These are phyloP conservation scores for Dipteronia dyeriana DNA, from an alignment of 345 rosid genomes.

Conservation along the genomic window DNA sequence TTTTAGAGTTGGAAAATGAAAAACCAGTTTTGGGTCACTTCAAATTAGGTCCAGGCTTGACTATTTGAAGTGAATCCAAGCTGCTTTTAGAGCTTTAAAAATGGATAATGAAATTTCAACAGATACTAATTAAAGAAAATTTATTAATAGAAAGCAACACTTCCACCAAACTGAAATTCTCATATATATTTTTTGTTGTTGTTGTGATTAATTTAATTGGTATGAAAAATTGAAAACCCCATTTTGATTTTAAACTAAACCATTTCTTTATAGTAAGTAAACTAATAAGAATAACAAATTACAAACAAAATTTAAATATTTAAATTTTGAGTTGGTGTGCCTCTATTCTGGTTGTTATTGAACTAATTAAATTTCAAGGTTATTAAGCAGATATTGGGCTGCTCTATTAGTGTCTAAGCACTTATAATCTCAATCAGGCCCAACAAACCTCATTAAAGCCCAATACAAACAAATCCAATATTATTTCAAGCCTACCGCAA, in stretches of 20 bases:
- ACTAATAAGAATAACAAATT: neutral
- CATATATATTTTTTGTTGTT: neutral
- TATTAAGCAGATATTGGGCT: neutral
- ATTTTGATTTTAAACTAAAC: too few relatives aligned
- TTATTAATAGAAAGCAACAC: constrained; percentile 3
- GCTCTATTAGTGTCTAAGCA: too few relatives aligned
- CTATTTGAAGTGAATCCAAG: too few relatives aligned
- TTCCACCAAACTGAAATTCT: constrained; percentile 6
- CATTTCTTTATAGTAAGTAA: too few relatives aligned
- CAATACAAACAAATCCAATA: neutral
- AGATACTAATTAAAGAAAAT: neutral
- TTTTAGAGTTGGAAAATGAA: neutral
- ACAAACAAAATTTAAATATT: neutral
- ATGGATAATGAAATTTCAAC: constrained; percentile 13
- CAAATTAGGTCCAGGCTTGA: neutral
- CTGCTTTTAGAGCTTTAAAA: neutral
- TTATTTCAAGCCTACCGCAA: neutral
- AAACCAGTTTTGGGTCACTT: neutral
- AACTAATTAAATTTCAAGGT: neutral
- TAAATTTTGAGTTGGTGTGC: neutral
- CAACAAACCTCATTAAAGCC: neutral
- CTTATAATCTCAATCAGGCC: neutral
- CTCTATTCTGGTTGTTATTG: neutral
- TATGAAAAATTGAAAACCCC: too few relatives aligned
- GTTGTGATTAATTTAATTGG: neutral